Conservation (phyloP, 2,329 filamentous ascomycete genomes). For the Penicillium decumbens region DNA sequence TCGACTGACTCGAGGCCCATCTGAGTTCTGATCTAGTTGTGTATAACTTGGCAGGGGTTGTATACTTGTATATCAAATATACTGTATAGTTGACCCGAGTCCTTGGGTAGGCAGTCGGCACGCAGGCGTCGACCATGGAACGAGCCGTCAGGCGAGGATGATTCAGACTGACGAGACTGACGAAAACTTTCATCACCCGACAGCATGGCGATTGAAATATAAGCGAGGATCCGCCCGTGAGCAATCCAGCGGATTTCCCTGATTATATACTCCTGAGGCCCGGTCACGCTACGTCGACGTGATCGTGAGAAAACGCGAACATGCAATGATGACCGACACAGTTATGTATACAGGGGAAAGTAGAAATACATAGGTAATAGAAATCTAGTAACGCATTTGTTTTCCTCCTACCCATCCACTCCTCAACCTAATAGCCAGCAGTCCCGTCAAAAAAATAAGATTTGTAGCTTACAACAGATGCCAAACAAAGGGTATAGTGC, state of each 20-base stretch:
- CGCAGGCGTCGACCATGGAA: conserved; percentile 24
- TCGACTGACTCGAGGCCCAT: background rate
- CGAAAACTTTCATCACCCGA: conserved; percentile 29
- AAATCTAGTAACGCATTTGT: conserved; percentile 15
- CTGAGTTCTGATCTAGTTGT: background rate
- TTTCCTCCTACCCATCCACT: background rate
- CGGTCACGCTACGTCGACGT: conserved; percentile 28
- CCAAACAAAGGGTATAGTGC: conserved; percentile 19
- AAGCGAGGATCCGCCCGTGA: conserved; percentile 7
- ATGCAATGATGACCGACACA: conserved; percentile 28
- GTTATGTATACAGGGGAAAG: conserved; percentile 8
- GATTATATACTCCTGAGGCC: conserved; percentile 16
- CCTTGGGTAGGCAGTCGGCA: conserved; percentile 20
- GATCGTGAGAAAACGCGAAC: conserved; percentile 17
- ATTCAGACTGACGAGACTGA: conserved; percentile 30
- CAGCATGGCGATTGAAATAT: conserved; percentile 17
- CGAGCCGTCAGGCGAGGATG: conserved; percentile 16
- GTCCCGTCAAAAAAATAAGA: conserved; percentile 5
- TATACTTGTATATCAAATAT: background rate
- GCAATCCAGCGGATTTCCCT: conserved; percentile 1
- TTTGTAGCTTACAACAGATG: conserved; percentile 13
- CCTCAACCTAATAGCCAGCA: conserved; percentile 1
- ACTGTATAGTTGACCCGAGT: conserved; percentile 9
- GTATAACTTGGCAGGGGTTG: background rate
- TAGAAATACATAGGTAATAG: background rate